A percentile compares a stretch with the other conserved stretches of the same genome.
These are phyloP conservation scores for Luvunga scandens DNA, from an alignment of 345 rosid species.

Conservation along the genomic window DNA sequence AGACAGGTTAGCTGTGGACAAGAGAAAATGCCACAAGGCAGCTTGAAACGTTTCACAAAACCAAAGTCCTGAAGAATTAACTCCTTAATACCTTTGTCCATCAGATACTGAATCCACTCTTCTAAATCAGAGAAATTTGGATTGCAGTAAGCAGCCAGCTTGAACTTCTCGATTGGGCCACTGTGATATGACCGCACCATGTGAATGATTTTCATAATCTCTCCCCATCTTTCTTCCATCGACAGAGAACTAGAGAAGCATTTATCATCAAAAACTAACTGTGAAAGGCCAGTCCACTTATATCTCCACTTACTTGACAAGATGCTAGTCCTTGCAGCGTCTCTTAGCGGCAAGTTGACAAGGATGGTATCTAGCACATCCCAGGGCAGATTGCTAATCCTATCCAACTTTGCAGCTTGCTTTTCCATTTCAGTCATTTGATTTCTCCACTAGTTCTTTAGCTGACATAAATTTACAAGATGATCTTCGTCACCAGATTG, in stretches of 20 bases:
- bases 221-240: slow-evolving; percentile 21
- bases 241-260: slow-evolving; percentile 17
- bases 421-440: slow-evolving; percentile 7
- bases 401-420: slow-evolving; percentile 18
- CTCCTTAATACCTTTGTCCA: slow-evolving; percentile 24
- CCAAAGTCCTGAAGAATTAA: slow-evolving; percentile 25
- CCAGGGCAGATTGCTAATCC: slow-evolving; percentile 29
- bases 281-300: slow-evolving; percentile 32
- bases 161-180: slow-evolving; percentile 34
- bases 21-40: slow-evolving; percentile 29
- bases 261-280: slow-evolving; percentile 31
- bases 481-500: neutral
- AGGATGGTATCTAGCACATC: slow-evolving; percentile 31
- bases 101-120: slow-evolving; percentile 17
- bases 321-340: slow-evolving; percentile 30
- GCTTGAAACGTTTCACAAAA: slow-evolving; percentile 16
- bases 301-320: slow-evolving; percentile 36
- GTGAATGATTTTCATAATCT: slow-evolving; percentile 24
- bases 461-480: neutral
- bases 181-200: slow-evolving; percentile 15
- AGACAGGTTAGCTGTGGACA: slow-evolving; percentile 29
- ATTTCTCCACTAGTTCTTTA: neutral
- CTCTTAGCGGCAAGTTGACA: slow-evolving; percentile 26
- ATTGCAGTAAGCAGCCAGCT: slow-evolving; percentile 21
- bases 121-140: slow-evolving; percentile 26